Evolutionary conservation across 148 eudicot genomes (phyloP).

Genomic region (Polygonum aviculare): DNA sequence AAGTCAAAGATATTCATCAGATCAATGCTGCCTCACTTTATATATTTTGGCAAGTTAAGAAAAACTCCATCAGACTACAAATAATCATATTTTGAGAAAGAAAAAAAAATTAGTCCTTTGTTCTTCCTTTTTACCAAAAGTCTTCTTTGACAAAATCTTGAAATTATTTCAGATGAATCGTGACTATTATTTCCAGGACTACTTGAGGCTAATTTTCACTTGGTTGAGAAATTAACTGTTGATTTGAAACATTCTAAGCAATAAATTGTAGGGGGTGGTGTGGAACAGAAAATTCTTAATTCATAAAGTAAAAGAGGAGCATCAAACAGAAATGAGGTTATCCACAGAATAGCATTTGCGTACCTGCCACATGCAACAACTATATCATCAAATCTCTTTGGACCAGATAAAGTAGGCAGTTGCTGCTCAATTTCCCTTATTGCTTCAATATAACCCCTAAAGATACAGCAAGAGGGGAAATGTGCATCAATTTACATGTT

Average conservation of each 20-base stretch:
- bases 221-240: background rate
- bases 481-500: background rate
- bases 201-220: background rate
- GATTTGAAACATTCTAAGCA: background rate
- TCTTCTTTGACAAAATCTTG: background rate
- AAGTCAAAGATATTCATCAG: background rate
- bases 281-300: background rate
- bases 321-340: background rate
- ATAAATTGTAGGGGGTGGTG: background rate
- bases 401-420: constrained; percentile 26
- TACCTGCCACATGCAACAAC: constrained; percentile 98
- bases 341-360: background rate
- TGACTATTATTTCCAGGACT: constrained; percentile 2
- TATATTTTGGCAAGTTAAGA: background rate
- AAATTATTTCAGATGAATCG: background rate
- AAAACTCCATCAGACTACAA: background rate
- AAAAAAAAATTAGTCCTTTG: background rate
- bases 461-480: background rate
- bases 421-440: constrained; percentile 82
- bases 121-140: background rate
- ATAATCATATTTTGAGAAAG: background rate
- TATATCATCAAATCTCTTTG: constrained; percentile 72
- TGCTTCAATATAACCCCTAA: constrained; percentile 96
- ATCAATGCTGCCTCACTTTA: background rate
- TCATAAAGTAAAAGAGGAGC: background rate